Evolutionary conservation across 2,329 filamentous ascomycete genomes (phyloP).

Genomic region (Exophiala alcalophila): DNA sequence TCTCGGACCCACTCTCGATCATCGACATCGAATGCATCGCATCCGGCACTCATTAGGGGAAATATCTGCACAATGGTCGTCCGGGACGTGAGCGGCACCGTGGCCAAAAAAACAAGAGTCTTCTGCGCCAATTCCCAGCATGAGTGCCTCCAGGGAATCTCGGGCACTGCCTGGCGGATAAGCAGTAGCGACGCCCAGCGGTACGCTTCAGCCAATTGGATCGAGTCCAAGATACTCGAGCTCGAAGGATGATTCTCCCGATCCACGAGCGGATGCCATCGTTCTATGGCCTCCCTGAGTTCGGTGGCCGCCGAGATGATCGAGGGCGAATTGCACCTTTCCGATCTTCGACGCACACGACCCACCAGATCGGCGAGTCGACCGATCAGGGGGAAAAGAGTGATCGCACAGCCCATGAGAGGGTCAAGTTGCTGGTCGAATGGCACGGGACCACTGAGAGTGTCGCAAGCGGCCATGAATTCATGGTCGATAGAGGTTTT

Average conservation of each 20-base stretch:
- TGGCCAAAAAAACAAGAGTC: conserved; percentile 59
- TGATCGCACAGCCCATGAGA: conserved; percentile 65
- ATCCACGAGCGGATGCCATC: conserved; percentile 53
- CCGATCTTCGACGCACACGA: conserved; percentile 50
- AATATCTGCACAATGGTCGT: conserved; percentile 67
- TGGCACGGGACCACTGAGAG: conserved; percentile 32
- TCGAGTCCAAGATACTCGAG: conserved; percentile 58
- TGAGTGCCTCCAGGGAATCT: conserved; percentile 59
- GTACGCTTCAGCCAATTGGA: conserved; percentile 65
- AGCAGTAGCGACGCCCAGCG: conserved; percentile 64
- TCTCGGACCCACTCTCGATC: conserved; percentile 62
- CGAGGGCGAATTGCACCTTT: conserved; percentile 51
- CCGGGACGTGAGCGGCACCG: conserved; percentile 59
- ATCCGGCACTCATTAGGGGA: conserved; percentile 63
- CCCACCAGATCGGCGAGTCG: conserved; percentile 63
- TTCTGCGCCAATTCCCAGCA: conserved; percentile 56
- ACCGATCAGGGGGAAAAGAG: conserved; percentile 65
- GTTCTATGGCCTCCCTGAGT: conserved; percentile 57
- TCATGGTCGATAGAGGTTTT: conserved; percentile 56
- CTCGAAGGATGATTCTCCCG: no score
- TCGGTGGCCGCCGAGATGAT: conserved; percentile 61
- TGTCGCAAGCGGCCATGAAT: conserved; percentile 39
- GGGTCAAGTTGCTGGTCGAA: conserved; percentile 56
- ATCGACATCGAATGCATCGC: conserved; percentile 58
- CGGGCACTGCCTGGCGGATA: conserved; percentile 64